Percentiles rank a stretch among this genome's conserved stretches.
These are phyloP conservation scores for Colletotrichum lini DNA, from an alignment of 2,329 filamentous ascomycete species.

Conservation along the genomic window DNA sequence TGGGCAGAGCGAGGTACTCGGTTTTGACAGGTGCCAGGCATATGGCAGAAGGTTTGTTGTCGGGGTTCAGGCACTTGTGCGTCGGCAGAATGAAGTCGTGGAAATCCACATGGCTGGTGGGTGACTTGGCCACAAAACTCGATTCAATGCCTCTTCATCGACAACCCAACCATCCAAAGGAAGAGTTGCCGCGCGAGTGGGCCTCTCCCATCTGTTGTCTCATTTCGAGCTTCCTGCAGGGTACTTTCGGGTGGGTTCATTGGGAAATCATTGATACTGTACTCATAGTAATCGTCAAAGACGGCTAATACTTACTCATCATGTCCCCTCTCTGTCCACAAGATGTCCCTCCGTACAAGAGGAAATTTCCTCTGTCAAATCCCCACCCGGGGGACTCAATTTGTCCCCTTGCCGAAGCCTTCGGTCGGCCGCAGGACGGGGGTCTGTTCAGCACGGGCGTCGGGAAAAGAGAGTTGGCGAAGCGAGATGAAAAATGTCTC, in stretches of 20 bases:
- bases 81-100: neutral
- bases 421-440: neutral
- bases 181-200: conserved; percentile 13
- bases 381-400: neutral
- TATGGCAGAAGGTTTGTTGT: neutral
- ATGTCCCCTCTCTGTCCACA: neutral
- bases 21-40: too few species aligned
- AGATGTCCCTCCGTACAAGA: neutral
- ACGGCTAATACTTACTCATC: neutral
- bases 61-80: neutral
- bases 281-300: too few species aligned
- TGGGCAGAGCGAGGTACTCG: too few species aligned
- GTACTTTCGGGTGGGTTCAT: conserved; percentile 15
- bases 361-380: too few species aligned
- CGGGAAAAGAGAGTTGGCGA: neutral
- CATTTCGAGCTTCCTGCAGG: conserved; percentile 11
- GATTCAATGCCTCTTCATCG: conserved; percentile 10
- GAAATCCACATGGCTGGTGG: neutral
- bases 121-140: conserved; percentile 1
- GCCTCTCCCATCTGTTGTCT: neutral
- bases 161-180: neutral
- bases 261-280: neutral
- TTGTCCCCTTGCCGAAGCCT: neutral
- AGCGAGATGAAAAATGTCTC: conserved; percentile 3
- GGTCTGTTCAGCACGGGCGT: neutral